Conservation (phyloP, 306 rosid genomes). For the Ormosia emarginata region DNA sequence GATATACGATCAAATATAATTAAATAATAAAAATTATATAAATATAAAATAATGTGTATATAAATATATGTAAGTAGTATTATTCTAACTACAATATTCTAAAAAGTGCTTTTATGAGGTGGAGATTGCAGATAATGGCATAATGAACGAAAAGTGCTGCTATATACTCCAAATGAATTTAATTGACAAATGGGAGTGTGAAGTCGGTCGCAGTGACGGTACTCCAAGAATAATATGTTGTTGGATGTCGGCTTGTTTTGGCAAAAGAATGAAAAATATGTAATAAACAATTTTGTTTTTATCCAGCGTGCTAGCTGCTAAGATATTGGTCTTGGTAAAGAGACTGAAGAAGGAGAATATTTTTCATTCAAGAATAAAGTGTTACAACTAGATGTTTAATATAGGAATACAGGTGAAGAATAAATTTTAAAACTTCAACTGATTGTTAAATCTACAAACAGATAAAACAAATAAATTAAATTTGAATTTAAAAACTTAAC, state of each 20-base stretch:
- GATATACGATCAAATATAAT: no score
- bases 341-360: no score
- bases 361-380: no score
- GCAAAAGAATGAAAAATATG: neutral
- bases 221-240: neutral
- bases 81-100: neutral
- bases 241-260: neutral
- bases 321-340: neutral
- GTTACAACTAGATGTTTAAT: no score
- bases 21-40: no score
- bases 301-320: neutral
- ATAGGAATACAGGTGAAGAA: no score
- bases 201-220: neutral
- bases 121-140: slow-evolving; percentile 20
- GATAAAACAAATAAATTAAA: no score
- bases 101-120: slow-evolving; percentile 2
- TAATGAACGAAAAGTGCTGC: slow-evolving; percentile 2
- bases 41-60: no score
- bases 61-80: no score
- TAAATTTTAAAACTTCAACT: no score
- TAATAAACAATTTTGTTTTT: neutral
- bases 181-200: neutral
- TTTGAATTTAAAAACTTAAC: no score
- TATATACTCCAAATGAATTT: neutral
- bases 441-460: no score